Evolutionary conservation across 768 basidiomycete genomes (phyloP), one percentile per base, ranked within the genome.

Genomic region (Lactarius akahatsu): DNA sequence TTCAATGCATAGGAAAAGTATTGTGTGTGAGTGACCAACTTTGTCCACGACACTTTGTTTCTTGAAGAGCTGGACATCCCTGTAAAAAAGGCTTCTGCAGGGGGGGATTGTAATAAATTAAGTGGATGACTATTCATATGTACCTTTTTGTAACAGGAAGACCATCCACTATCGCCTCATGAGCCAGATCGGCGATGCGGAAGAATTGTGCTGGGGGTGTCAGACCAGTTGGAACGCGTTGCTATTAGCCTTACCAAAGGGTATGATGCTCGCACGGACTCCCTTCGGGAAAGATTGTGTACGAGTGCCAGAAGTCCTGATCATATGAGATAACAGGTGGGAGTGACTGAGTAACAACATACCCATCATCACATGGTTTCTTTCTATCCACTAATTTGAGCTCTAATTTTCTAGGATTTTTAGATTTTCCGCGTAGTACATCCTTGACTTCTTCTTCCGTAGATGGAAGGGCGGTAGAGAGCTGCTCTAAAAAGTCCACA

Each of bases 21-120:
- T 32, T 30, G 38, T 26, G 26, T 15, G 50, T 1, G 50, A 54
- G 47, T 18, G 30, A 71, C 79, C 59, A 69, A 92, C 95, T 67
- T 81, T 80, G 75, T 98, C 92, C 1, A 96, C 94, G 0, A 83
- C 81, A n/a, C 78, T 76, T 74, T 98, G 96, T 8, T 79, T 84
- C 67, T 81, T 86, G 77, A 96, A 98, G 6, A 97, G 77, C 0
- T 75, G 69, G 1, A 94, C 89, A 65, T 96, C 92, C 69, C 86
- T 86, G 77, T 98, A 98, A 76, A 85, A 98, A 18, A 96, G 83
- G 75, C 96, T 94, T 16, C 95, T 94, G 60, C 15, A 2, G 38
- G 40, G 28, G 54, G 20, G 47, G 4, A 38, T 59, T 7, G 34
- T 38, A n/a, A 34, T 45, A 16, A 23, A 54, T 41, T 26, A 3